Evolutionary conservation across 192 early-diverging fungal species (phyloP), one percentile per base, ranked within the genome.

Genomic region (Phlyctochytrium arcticum): DNA sequence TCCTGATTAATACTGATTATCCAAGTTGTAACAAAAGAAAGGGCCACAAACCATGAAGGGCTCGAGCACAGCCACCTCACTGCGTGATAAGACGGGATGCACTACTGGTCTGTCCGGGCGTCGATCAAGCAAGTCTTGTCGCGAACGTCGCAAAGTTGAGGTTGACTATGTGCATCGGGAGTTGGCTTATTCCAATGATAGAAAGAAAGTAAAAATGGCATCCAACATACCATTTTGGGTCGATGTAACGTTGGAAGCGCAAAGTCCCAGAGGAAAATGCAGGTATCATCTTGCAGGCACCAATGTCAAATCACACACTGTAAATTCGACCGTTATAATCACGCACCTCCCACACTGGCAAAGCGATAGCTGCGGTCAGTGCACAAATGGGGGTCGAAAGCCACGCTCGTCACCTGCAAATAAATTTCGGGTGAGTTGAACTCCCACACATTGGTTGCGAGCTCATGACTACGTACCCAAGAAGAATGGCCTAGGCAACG

Each of bases 251-350:
- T 81, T 8, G 80, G 69, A 10, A 91, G 77, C 44, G 88, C 89
- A 70, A 98, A 96, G 69, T 98, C 96, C 94, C 96, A 96, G 7
- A 98, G 67, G n/a, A 90, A 70, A 2, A 98, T 60, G 55, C 84
- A 80, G 6, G 89, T 84, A 68, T 96, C 93, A 42, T 98, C 93
- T 19, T 53, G 53, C n/a, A 12, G 19, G 48, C 12, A 10, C 7
- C 32, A 30, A 10, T 49, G 5, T 27, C 50, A 30, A 19, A 24
- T 21, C 24, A 48, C n/a, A n/a, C n/a, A 10, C 4, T n/a, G 39
- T 3, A 49, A 9, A 15, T 42, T 30, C 15, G 48, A 23, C 3
- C 32, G 8, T 39, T 19, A 0, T 19, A 57, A 4, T 17, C 26
- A 26, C 53, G 24, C 26, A 65, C 62, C 62, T 59, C 90, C 94